Base-by-base conservation (phyloP, 495 filamentous ascomycete species). In the Penicillium riverlandense region DNA sequence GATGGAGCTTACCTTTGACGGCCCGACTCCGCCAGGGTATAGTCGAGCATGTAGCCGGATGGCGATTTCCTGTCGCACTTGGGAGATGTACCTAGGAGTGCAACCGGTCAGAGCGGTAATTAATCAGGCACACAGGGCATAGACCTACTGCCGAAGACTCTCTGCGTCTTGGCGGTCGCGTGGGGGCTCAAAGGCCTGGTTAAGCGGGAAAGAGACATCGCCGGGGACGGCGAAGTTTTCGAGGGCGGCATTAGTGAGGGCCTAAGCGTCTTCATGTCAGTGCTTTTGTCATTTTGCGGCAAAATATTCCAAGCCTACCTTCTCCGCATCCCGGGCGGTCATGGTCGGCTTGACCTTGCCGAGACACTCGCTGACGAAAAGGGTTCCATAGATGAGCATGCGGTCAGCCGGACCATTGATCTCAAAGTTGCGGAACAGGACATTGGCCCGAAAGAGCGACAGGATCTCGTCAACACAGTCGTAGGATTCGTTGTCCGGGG, bases 351-450 rank as follows among this genome's bases (percentile, higher is more conserved):
- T 84, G 53, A 98, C 83, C 77, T 90, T 91, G 45, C 74, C 67
- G 61, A 98, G 72, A 49, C 86, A 89, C 58, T 96, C 90, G 58
- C 80, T 87, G 53, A 97, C 73, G 69, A 90, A 96, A 50, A 96
- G 75, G 57, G 95, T 97, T 41, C 91, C 90, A 69, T 98, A 98
- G 54, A 98, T 92, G 46, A 98, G 72, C 62, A 95, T 79, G 37
- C 94, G 79, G 68, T 98, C 92, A 43, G 92, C 92, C 29, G 89
- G 87, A 12, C 92, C 92, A 61, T 95, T 90, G 79, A 97, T 95
- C 75, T 96, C 94, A 60, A 98, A 98, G 75, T 98, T 98, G 53
- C 94, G 85, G 75, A 98, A 98, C 60, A 98, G 83, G 34, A 92
- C 96, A 72, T 98, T 97, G 62, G 94, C 91, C 40, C 92, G 87